phyloP scores from a whole-genome alignment of 2,329 filamentous ascomycete species.

The Davidsoniella eucalypti region DNA sequence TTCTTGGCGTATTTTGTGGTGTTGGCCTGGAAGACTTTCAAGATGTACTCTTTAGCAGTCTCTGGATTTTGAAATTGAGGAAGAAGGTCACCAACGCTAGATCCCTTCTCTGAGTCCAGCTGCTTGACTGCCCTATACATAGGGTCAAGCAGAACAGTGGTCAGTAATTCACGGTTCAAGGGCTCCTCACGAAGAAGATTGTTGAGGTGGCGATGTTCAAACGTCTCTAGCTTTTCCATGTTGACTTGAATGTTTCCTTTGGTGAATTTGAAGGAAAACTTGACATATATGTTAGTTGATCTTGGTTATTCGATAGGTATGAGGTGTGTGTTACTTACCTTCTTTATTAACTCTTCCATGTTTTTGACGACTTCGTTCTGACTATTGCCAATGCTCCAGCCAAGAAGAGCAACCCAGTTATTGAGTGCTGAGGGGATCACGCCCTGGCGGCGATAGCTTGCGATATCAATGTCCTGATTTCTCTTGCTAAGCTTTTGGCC shows the following conservation, averaged over 20 bases:
- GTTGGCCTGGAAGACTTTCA: constrained; percentile 10
- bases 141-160: constrained; percentile 12
- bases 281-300: background rate
- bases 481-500: constrained; percentile 77
- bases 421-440: constrained; percentile 35
- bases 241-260: constrained; percentile 77
- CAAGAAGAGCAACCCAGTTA: constrained; percentile 75
- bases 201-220: constrained; percentile 52
- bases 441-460: constrained; percentile 31
- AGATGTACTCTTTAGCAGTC: constrained; percentile 8
- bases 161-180: constrained; percentile 10
- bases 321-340: constrained; percentile 29
- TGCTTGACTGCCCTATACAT: constrained; percentile 7
- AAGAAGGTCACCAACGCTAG: background rate
- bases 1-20: constrained; percentile 12
- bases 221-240: constrained; percentile 60
- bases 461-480: constrained; percentile 35
- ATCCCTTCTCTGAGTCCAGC: background rate
- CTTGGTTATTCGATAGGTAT: background rate
- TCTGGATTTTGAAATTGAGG: background rate
- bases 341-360: constrained; percentile 51
- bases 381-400: constrained; percentile 50
- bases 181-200: constrained; percentile 18
- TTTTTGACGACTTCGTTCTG: constrained; percentile 53
- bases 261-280: constrained; percentile 80